Evolutionary conservation across 345 rosid genomes (phyloP).

Genomic region (Carallia pectinifolia): DNA sequence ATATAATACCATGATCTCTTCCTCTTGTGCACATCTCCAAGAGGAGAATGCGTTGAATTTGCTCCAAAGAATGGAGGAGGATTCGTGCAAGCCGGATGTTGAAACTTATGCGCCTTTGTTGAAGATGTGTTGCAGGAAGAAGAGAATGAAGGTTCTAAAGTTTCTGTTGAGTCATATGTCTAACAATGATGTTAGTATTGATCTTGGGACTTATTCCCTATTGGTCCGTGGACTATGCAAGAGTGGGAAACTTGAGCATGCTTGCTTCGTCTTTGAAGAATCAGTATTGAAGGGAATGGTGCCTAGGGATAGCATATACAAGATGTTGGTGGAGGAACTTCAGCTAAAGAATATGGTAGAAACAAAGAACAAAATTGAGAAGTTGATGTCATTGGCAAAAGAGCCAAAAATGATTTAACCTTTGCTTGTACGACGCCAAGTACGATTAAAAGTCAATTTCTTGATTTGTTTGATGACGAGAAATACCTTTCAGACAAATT

Average conservation of each 20-base stretch:
- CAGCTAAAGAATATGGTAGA: slow-evolving; percentile 45
- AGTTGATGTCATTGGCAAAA: slow-evolving; percentile 33
- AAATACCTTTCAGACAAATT: too few species aligned
- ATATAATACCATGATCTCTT: slow-evolving; percentile 59
- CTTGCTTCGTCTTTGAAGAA: slow-evolving; percentile 69
- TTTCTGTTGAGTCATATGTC: slow-evolving; percentile 64
- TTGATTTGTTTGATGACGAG: background rate
- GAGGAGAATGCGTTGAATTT: slow-evolving; percentile 63
- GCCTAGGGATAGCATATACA: slow-evolving; percentile 49
- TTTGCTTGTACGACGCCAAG: background rate
- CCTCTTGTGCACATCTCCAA: slow-evolving; percentile 48
- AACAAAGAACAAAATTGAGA: slow-evolving; percentile 46
- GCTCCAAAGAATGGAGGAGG: slow-evolving; percentile 64
- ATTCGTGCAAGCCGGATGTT: slow-evolving; percentile 54
- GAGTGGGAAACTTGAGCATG: slow-evolving; percentile 57
- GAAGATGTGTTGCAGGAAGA: slow-evolving; percentile 72
- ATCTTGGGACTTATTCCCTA: slow-evolving; percentile 52
- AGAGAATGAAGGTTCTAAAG: slow-evolving; percentile 62
- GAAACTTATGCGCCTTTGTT: slow-evolving; percentile 59
- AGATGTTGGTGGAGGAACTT: slow-evolving; percentile 51
- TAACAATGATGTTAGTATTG: slow-evolving; percentile 58
- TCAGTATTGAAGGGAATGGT: slow-evolving; percentile 59
- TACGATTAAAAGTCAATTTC: too few species aligned
- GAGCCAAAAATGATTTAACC: background rate
- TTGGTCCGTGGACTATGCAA: slow-evolving; percentile 54